phyloP scores from a whole-genome alignment of 1,284 basidiomycete species.

The Cystobasidium sp. region DNA sequence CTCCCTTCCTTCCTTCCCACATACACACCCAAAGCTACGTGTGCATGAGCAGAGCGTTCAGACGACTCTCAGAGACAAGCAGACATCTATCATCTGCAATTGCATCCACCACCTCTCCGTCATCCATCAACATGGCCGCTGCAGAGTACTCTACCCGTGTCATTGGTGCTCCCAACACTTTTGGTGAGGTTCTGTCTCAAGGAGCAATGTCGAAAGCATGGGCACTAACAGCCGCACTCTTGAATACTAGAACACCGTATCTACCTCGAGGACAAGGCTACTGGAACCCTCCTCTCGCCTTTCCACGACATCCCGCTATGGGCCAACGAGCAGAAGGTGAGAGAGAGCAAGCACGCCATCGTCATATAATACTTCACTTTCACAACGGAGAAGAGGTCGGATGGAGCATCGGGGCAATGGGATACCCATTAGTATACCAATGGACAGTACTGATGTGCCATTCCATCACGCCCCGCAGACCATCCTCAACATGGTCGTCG shows the following conservation, averaged over 20 bases:
- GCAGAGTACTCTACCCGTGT: constrained; percentile 69
- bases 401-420: not conserved
- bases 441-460: not conserved
- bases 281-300: constrained; percentile 77
- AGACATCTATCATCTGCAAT: constrained; percentile 29
- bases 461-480: constrained; percentile 58
- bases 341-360: constrained; percentile 10
- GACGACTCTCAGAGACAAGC: constrained; percentile 40
- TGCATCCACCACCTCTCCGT: not conserved
- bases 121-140: not conserved
- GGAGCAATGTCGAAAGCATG: not conserved
- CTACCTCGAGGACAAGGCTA: constrained; percentile 79
- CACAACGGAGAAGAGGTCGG: not conserved
- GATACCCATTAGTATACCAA: not conserved
- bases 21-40: not conserved
- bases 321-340: constrained; percentile 77
- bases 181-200: constrained; percentile 64
- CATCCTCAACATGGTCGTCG: constrained; percentile 97
- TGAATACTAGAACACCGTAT: constrained; percentile 83
- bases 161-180: constrained; percentile 86
- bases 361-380: not conserved
- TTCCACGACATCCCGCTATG: constrained; percentile 98
- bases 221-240: not conserved
- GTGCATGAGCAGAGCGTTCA: constrained; percentile 45
- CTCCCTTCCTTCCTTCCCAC: constrained; percentile 11